Evolutionary conservation across 148 eudicot species (phyloP).

Genomic region (Chenopodium suecicum): DNA sequence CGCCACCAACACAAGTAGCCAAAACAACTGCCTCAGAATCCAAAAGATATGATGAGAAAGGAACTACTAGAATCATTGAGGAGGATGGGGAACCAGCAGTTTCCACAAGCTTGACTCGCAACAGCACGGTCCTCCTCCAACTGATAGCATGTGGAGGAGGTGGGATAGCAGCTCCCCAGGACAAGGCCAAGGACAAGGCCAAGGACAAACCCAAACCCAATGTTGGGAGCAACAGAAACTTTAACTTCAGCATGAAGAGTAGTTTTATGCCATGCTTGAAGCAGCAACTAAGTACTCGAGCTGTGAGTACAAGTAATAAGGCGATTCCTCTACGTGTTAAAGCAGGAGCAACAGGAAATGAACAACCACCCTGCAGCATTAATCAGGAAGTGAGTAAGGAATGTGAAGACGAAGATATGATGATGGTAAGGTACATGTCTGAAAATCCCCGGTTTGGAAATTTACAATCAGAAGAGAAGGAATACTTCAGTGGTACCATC

Average conservation of each 20-base stretch:
- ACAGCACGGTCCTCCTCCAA: constrained; percentile 44
- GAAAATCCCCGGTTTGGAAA: constrained; percentile 92
- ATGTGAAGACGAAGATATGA: constrained; percentile 52
- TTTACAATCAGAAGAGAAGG: constrained; percentile 74
- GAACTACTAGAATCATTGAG: not conserved
- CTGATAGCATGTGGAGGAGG: constrained; percentile 77
- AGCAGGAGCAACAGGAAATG: not conserved
- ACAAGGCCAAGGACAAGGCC: not conserved
- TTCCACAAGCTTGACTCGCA: constrained; percentile 19
- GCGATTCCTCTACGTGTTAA: not conserved
- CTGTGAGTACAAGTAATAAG: not conserved
- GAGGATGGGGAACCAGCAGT: constrained; percentile 21
- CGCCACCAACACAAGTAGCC: not conserved
- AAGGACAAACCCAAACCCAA: constrained; percentile 4
- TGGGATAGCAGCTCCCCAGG: not conserved
- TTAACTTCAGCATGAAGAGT: constrained; percentile 24
- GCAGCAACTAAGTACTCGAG: constrained; percentile 36
- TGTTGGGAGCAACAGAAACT: constrained; percentile 8
- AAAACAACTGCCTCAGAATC: not conserved
- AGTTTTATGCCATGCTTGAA: constrained; percentile 39
- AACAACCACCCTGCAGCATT: not conserved
- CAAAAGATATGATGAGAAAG: constrained; percentile 5
- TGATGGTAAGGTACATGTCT: constrained; percentile 73
- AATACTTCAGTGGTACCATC: constrained; percentile 91
- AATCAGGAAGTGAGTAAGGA: not conserved